These are phyloP conservation scores for Naganishia kalamii DNA, from an alignment of 768 basidiomycete species.

Conservation along the genomic window DNA sequence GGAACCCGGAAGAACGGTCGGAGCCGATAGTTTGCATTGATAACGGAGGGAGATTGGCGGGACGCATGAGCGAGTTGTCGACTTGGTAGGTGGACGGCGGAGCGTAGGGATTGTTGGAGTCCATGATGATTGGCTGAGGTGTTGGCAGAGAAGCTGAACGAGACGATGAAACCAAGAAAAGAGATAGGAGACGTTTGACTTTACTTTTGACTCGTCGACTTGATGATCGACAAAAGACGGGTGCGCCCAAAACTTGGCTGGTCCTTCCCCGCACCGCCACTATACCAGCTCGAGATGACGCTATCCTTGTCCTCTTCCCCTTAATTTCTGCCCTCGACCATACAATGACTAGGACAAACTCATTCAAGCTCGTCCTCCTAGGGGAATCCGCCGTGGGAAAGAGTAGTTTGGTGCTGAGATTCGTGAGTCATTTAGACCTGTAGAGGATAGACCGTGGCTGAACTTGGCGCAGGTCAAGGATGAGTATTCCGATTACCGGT, in stretches of 20 bases:
- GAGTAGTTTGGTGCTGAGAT: conserved; percentile 80
- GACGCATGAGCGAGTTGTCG: conserved; percentile 10
- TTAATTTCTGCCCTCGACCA: neutral
- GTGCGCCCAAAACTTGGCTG: neutral
- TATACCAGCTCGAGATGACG: neutral
- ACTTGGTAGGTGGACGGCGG: neutral
- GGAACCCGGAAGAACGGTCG: neutral
- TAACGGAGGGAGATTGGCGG: neutral
- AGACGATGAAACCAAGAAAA: neutral
- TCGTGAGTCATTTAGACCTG: conserved; percentile 57
- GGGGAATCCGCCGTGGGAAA: conserved; percentile 98
- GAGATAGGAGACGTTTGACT: neutral
- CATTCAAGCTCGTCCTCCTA: conserved; percentile 90
- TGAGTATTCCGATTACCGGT: conserved; percentile 48
- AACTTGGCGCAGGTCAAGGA: conserved; percentile 41
- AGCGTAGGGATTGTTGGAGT: conserved; percentile 11
- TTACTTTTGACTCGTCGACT: no score
- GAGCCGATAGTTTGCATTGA: neutral
- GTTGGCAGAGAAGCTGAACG: neutral
- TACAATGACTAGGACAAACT: conserved; percentile 20
- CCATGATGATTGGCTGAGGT: neutral
- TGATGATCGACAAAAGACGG: no score
- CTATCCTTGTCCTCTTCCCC: neutral
- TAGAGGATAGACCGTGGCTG: neutral
- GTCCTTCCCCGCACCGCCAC: no score